Evolutionary conservation across 176 grass and related monocot species (phyloP).

Genomic region (Oryza rufipogon): DNA sequence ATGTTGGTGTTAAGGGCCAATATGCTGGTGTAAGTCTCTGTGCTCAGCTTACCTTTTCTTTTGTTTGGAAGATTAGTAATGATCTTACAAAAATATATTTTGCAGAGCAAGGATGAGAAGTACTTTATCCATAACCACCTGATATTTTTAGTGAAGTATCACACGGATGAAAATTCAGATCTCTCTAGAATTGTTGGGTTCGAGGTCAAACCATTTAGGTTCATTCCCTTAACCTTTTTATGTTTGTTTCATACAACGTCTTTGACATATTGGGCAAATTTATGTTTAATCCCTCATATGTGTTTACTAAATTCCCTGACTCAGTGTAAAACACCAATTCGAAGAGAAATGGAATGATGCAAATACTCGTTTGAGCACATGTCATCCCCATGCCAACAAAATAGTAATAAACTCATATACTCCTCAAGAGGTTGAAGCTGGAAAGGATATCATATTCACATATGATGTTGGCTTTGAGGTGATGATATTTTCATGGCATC

Average conservation of each 20-base stretch:
- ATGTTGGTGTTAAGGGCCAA: conserved; percentile 48
- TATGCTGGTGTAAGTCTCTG: conserved; percentile 46
- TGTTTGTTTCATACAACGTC: background rate
- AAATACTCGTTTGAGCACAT: conserved; percentile 40
- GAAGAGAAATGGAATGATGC: conserved; percentile 30
- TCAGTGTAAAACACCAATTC: conserved; percentile 37
- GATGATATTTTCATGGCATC: background rate
- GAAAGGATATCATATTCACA: conserved; percentile 46
- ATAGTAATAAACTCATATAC: conserved; percentile 32
- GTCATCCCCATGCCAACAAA: conserved; percentile 45
- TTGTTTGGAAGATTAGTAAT: background rate
- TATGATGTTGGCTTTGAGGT: conserved; percentile 44
- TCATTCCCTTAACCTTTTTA: background rate
- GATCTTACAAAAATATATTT: conserved; percentile 35
- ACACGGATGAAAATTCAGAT: conserved; percentile 42
- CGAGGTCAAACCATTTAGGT: conserved; percentile 45
- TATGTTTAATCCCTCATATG: background rate
- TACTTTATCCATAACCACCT: conserved; percentile 49
- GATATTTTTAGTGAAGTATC: conserved; percentile 51
- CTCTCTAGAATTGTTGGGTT: conserved; percentile 51
- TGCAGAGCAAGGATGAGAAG: conserved; percentile 50
- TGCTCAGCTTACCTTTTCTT: background rate
- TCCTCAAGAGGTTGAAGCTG: conserved; percentile 45
- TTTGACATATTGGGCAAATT: background rate
- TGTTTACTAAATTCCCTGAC: background rate